Evolutionary conservation across 495 filamentous ascomycete genomes (phyloP), one percentile per base, ranked within the genome.

Genomic region (Hyaloscypha variabilis): DNA sequence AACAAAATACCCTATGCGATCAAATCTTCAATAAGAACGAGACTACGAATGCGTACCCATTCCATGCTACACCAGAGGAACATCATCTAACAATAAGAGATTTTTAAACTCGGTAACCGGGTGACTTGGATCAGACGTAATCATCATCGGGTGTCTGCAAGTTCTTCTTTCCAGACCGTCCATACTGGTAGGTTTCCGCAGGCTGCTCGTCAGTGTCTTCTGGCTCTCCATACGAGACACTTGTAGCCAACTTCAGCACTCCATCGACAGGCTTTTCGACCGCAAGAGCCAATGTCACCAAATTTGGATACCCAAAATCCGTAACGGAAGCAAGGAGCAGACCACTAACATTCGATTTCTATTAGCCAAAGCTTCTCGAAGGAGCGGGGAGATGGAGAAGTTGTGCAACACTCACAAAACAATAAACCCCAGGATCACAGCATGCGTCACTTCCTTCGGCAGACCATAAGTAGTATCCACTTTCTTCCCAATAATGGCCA

Each of bases 391-490:
- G 42, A 46, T 21, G 13, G 25, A 25, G 28, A 19, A 23, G 58
- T 62, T 21, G 24, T 25, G 51, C 14, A 55, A 26, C 17, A 67
- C 65, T 67, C 46, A 67, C 65, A 67, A 67, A 8, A 24, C 53
- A 30, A 67, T 25, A 39, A 67, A 67, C 14, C 65, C 65, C 60
- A 67, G 31, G 11, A 67, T 63, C 21, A 63, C 65, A 39, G 60
- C 65, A 23, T 14, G 19, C n/a, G 55, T 56, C 34, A 67, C 58
- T 51, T 17, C 36, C 5, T n/a, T 10, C 26, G 10, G 24, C 53
- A 42, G 8, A 36, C 10, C 42, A 46, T 46, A 1, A 4, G 29
- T 25, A 10, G 39, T 55, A 51, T 42, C 54, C 14, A 67, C 46
- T 17, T 59, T 31, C 4, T 34, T 11, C 53, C 60, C 65, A 58